These are phyloP conservation scores for Rhynchosporium secalis DNA, from an alignment of 2,329 filamentous ascomycete species.

Conservation along the genomic window DNA sequence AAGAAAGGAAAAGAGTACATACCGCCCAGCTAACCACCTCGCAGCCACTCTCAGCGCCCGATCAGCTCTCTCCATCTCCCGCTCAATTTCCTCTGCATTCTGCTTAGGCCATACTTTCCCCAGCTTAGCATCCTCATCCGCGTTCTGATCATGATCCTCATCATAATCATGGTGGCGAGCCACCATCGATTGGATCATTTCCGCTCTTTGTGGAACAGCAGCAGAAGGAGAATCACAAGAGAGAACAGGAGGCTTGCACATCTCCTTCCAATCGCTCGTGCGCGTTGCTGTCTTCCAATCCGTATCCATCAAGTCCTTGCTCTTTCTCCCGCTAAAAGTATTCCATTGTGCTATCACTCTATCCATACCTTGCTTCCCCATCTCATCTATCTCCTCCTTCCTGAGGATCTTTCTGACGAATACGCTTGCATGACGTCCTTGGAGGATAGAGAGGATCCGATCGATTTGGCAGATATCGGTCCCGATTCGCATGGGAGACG, in stretches of 20 bases:
- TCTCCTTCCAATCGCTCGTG: too few species aligned
- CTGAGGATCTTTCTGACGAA: conserved; percentile 28
- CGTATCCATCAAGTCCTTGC: too few species aligned
- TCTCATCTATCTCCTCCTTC: conserved; percentile 20
- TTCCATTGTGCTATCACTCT: neutral
- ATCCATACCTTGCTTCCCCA: neutral
- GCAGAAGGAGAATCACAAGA: too few species aligned
- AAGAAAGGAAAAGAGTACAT: conserved; percentile 10
- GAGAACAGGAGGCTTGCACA: too few species aligned
- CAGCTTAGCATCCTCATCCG: neutral
- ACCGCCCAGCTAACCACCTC: conserved; percentile 34
- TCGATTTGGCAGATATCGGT: conserved; percentile 75
- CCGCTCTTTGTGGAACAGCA: too few species aligned
- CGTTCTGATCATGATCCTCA: too few species aligned
- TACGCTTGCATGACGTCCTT: neutral
- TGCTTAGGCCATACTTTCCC: neutral
- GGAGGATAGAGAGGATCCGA: conserved; percentile 51
- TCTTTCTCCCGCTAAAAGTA: too few species aligned
- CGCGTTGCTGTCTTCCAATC: too few species aligned
- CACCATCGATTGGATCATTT: too few species aligned
- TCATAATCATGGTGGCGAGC: too few species aligned
- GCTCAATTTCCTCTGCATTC: neutral
- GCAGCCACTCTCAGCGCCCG: conserved; percentile 15
- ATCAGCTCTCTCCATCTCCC: conserved; percentile 7
- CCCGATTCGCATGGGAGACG: conserved; percentile 67